Conservation (phyloP, 495 filamentous ascomycete genomes). For the Corynascus novoguineensis region DNA sequence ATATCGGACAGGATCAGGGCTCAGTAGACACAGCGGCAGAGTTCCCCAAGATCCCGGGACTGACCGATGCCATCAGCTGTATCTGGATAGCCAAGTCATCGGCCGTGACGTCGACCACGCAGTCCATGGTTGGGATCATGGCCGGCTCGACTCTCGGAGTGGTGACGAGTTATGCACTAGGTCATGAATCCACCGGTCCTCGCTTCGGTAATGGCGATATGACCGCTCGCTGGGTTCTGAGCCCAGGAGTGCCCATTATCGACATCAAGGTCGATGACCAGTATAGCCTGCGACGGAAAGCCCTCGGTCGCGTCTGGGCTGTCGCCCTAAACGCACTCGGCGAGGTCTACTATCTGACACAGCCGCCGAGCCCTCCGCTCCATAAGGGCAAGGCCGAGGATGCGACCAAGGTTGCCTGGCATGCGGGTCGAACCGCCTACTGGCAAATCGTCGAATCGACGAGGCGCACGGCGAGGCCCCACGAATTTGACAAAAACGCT, state of each 20-base stretch:
- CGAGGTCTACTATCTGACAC: conserved; percentile 78
- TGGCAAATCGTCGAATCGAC: conserved; percentile 79
- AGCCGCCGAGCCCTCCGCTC: conserved; percentile 49
- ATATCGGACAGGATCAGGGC: conserved; percentile 51
- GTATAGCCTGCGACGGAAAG: conserved; percentile 62
- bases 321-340: conserved; percentile 85
- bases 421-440: conserved; percentile 65
- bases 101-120: conserved; percentile 61
- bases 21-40: conserved; percentile 50
- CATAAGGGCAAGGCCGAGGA: conserved; percentile 48
- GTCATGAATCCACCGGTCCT: conserved; percentile 58
- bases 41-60: conserved; percentile 62
- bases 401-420: conserved; percentile 61
- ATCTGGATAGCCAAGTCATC: conserved; percentile 91
- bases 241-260: conserved; percentile 89
- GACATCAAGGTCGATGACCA: conserved; percentile 78
- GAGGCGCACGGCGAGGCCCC: conserved; percentile 56
- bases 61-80: conserved; percentile 59
- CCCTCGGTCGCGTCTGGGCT: conserved; percentile 72
- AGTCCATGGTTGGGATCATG: conserved; percentile 75
- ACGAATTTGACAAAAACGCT: conserved; percentile 58
- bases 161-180: conserved; percentile 76
- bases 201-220: conserved; percentile 68
- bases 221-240: conserved; percentile 80
- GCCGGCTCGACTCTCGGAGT: conserved; percentile 80